Evolutionary conservation across 306 rosid species (phyloP), one percentile per base, ranked within the genome.

Genomic region (Vigna radiata): DNA sequence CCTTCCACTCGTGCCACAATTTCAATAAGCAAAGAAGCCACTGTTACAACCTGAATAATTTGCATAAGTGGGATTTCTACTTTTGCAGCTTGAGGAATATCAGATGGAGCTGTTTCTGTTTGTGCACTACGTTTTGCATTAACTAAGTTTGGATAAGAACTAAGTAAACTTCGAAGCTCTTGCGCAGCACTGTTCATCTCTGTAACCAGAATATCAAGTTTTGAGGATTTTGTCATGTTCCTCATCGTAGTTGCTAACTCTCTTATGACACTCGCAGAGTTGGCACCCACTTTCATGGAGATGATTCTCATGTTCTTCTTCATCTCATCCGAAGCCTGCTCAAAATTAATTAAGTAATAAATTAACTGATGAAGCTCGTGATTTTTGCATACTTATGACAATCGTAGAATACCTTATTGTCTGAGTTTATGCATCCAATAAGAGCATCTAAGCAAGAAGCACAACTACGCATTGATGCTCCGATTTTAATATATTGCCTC

Each of bases 401-500:
- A 5, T 29, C 33, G 33, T 0, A 29, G 0, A 4, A 29, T 29
- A 94, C 97, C 92, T 90, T 75, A 37, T 75, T 77, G 64, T 90
- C 88, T 13, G 90, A 87, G 70, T 79, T 79, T 19, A 89, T 70
- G 70, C 90, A 92, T 37, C 90, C 94, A 65, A 90, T 68, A 27
- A 92, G 92, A 81, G 97, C 92, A 75, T 95, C 99, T 2, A 92
- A 72, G 79, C 92, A 88, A 4, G 87, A 88, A 70, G 97, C 97
- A 69, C 90, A 89, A 19, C 81, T 75, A 16, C 99, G 92, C 97
- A 92, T 80, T 47, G 88, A 79, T 1, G 91, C 88, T 2, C 92
- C 97, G 3, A 95, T 82, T 83, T 90, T 84, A 14, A 90, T 90
- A 83, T 95, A 90, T 59, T 85, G 91, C 41, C 82, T 87, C 97